Base-by-base conservation (phyloP, 495 filamentous ascomycete genomes). In the Aspergillus hancockii region DNA sequence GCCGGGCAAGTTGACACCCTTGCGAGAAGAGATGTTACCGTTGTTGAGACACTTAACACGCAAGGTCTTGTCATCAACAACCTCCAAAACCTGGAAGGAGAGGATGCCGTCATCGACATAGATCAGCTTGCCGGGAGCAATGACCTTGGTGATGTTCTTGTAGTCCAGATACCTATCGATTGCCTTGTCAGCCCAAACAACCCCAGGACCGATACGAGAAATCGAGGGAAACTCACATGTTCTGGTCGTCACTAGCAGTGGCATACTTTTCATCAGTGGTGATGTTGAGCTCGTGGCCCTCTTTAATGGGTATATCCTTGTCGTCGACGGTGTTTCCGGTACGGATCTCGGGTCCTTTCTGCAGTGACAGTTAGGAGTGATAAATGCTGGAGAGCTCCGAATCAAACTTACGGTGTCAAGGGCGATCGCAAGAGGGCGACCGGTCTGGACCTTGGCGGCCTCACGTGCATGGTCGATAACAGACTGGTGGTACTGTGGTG, bases 141-240 rank as follows among this genome's bases (percentile, higher is more conserved):
- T 98, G 68, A 98, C 93, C 79, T 93, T 96, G 79, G 94, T 97
- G 82, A 98, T 97, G 83, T 98, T 98, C 87, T 93, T 93, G 80
- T 98, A 98, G 81, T 98, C 94, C 67, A 98, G 90, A 66, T 92
- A 96, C 92, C 92, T 97, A 60, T 50, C 55, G 47, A 59, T 49
- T 22, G 23, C 36, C 19, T 22, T 4, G 41, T 66, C 46, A 66
- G 59, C 49, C 23, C 28, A 18, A 18, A 25, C 16, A 8, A 38
- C 40, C 23, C 53, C 4, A 23, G 22, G 18, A 64, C 61, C 61
- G 50, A 10, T 34, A 9, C 3, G 34, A n/a, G 16, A 10, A 28
- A 14, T 16, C 8, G 25, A 10, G 25, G 28, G 22, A 58, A 4
- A 78, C 90, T 73, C 81, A 98, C 95, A 98, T 97, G 80, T 97